phyloP scores from a whole-genome alignment of 257 asterid species.

The Primulina tabacum region DNA sequence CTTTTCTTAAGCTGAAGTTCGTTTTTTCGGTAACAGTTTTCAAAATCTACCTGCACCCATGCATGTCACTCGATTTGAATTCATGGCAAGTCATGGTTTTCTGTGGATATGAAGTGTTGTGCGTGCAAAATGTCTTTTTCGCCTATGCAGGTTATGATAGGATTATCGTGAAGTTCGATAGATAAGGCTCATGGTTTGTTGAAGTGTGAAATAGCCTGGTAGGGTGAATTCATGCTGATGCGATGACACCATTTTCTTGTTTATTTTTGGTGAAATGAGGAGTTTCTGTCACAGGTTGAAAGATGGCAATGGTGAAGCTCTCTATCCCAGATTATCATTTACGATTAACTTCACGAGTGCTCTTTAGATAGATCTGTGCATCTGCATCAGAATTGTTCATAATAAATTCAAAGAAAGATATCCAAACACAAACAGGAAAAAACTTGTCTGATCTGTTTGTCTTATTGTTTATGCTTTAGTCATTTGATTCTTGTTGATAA shows the following conservation, averaged over 20 bases:
- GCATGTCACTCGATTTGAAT: not conserved
- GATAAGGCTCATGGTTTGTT: constrained; percentile 6
- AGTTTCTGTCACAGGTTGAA: constrained; percentile 48
- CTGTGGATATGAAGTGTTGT: not conserved
- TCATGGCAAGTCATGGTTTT: not conserved
- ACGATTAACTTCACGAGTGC: constrained; percentile 68
- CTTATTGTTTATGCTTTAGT: not conserved
- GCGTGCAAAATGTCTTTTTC: not conserved
- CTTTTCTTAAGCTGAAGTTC: not conserved
- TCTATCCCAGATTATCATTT: constrained; percentile 68
- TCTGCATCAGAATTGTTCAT: not conserved
- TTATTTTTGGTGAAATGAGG: constrained; percentile 6
- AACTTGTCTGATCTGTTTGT: constrained; percentile 6
- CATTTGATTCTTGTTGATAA: constrained; percentile 16
- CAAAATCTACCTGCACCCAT: not conserved
- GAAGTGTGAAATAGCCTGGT: not conserved
- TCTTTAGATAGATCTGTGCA: constrained; percentile 37
- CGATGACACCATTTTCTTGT: not conserved
- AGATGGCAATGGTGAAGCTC: constrained; percentile 56
- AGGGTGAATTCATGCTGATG: not conserved
- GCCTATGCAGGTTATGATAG: not conserved
- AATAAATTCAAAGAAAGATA: no score
- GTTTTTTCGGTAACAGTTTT: not conserved
- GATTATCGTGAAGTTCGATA: not conserved
- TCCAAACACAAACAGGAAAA: constrained; percentile 2